These are phyloP conservation scores for Pichia sp. DNA, from an alignment of 1,139 yeast species.

Conservation along the genomic window DNA sequence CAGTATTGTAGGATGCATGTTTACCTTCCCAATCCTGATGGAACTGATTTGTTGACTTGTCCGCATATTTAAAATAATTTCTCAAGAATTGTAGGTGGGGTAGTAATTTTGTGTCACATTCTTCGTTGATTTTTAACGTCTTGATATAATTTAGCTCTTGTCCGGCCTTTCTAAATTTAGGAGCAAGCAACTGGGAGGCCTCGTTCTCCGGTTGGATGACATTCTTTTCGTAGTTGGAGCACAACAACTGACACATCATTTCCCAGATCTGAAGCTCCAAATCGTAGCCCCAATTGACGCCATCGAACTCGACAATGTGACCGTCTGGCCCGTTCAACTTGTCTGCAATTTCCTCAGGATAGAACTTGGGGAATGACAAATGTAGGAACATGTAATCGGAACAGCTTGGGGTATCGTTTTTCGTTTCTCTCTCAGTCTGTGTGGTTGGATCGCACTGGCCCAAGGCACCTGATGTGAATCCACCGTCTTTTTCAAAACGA, in stretches of 20 bases:
- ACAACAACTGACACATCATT: conserved; percentile 33
- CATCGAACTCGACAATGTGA: conserved; percentile 28
- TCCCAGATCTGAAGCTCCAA: conserved; percentile 37
- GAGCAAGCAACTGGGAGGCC: conserved; percentile 17
- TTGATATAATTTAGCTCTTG: conserved; percentile 28
- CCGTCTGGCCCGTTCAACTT: conserved; percentile 39
- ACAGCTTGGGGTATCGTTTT: conserved; percentile 21
- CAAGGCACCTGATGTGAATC: conserved; percentile 50
- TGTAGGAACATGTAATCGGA: conserved; percentile 46
- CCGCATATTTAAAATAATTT: conserved; percentile 5
- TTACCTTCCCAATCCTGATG: conserved; percentile 3
- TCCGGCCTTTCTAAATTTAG: conserved; percentile 27
- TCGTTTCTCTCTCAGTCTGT: conserved; percentile 21
- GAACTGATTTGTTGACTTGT: neutral
- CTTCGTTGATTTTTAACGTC: conserved; percentile 23
- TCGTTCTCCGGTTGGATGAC: conserved; percentile 12
- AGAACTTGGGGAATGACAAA: conserved; percentile 61
- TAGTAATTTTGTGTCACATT: conserved; percentile 29
- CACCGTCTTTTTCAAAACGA: conserved; percentile 36
- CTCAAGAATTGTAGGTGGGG: conserved; percentile 34
- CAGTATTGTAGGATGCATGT: neutral
- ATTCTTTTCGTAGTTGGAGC: conserved; percentile 27
- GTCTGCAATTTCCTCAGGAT: conserved; percentile 45
- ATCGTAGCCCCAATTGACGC: conserved; percentile 31
- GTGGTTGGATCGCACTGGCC: conserved; percentile 56